phyloP scores from a whole-genome alignment of 1,284 basidiomycete species.

The Volvariella volvacea region DNA sequence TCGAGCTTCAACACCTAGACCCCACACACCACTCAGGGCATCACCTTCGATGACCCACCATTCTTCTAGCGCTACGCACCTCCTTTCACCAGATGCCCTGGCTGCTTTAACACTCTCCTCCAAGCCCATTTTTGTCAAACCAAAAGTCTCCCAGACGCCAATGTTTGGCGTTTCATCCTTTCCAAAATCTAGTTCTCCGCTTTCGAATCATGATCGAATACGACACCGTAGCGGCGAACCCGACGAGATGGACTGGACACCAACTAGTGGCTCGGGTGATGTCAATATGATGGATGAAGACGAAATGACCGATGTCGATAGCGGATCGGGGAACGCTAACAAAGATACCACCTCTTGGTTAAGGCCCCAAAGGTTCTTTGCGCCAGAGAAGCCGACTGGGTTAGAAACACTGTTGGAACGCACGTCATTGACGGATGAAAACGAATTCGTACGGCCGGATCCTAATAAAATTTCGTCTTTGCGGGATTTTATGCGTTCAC shows the following conservation, averaged over 20 bases:
- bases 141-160: slow-evolving; percentile 24
- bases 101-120: slow-evolving; percentile 58
- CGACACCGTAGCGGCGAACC: slow-evolving; percentile 2
- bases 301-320: slow-evolving; percentile 13
- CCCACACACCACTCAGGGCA: slow-evolving; percentile 21
- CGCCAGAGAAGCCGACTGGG: slow-evolving; percentile 71
- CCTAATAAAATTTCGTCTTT: no score
- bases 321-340: slow-evolving; percentile 27
- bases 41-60: no score
- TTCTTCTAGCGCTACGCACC: slow-evolving; percentile 16
- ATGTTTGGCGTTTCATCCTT: slow-evolving; percentile 67
- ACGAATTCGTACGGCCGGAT: neutral
- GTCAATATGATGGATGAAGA: slow-evolving; percentile 12
- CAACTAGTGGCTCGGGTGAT: slow-evolving; percentile 32
- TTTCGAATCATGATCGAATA: slow-evolving; percentile 14
- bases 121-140: slow-evolving; percentile 40
- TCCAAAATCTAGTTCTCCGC: slow-evolving; percentile 17
- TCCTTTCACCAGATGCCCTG: slow-evolving; percentile 40
- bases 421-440: slow-evolving; percentile 41
- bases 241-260: slow-evolving; percentile 62
- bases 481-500: no score
- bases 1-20: slow-evolving; percentile 31
- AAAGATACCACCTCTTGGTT: slow-evolving; percentile 31
- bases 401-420: slow-evolving; percentile 67
- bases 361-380: slow-evolving; percentile 66